Evolutionary conservation across 805 yeast genomes (phyloP).

Genomic region (Ogataea trehalophila): DNA sequence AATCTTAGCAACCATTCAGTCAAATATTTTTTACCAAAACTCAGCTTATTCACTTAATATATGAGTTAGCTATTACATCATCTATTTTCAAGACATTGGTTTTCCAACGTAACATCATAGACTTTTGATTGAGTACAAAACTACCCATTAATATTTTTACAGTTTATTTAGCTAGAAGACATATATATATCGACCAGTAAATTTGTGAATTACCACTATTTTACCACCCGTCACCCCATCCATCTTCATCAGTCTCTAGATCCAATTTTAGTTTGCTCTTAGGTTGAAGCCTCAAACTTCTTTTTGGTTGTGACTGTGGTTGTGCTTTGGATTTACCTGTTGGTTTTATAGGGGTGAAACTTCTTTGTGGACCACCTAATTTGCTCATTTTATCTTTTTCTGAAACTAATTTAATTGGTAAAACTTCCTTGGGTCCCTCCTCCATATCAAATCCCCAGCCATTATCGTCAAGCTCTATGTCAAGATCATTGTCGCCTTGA

Average conservation of each 20-base stretch:
- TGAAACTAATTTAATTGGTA: neutral
- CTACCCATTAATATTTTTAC: too few species aligned
- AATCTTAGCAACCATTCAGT: too few species aligned
- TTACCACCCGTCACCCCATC: conserved; percentile 45
- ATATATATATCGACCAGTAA: too few species aligned
- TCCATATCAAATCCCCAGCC: conserved; percentile 30
- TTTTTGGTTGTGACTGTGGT: conserved; percentile 3
- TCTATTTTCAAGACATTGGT: too few species aligned
- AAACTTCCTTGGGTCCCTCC: conserved; percentile 4
- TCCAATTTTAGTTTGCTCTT: conserved; percentile 31
- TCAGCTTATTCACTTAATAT: too few species aligned
- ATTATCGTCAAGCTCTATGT: conserved; percentile 8
- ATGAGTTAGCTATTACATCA: too few species aligned
- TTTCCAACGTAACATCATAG: too few species aligned
- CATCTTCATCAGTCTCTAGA: conserved; percentile 33
- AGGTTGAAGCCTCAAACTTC: conserved; percentile 21
- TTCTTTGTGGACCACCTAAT: conserved; percentile 1
- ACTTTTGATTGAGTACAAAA: too few species aligned
- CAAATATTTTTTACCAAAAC: too few species aligned
- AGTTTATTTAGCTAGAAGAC: too few species aligned
- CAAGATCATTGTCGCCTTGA: neutral
- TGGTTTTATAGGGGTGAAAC: neutral
- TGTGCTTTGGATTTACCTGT: neutral
- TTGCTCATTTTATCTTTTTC: neutral
- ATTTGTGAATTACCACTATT: too few species aligned